Conservation (phyloP, 371 early-diverging fungal species). For the Chytridium lagenaria region DNA sequence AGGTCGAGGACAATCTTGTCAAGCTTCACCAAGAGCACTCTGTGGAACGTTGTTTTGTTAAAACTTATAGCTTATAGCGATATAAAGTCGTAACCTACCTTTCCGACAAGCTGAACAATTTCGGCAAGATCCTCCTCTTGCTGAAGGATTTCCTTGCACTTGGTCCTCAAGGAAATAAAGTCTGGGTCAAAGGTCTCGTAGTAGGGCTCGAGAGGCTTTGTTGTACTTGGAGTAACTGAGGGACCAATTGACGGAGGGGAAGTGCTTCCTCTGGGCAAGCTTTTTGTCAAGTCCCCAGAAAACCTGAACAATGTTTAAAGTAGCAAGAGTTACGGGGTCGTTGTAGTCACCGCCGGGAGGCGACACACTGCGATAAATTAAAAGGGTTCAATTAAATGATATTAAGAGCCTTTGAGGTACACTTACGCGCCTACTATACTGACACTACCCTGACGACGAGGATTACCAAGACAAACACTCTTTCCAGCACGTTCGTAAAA, state of each 20-base stretch:
- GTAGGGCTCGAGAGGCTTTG: constrained; percentile 94
- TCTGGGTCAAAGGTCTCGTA: constrained; percentile 96
- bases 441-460: constrained; percentile 95
- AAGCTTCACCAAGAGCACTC: constrained; percentile 95
- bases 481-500: constrained; percentile 99
- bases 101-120: constrained; percentile 99
- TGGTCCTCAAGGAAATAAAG: constrained; percentile 89
- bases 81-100: constrained; percentile 55
- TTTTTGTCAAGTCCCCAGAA: constrained; percentile 99
- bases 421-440: constrained; percentile 97
- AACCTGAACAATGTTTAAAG: constrained; percentile 99
- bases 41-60: constrained; percentile 25
- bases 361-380: constrained; percentile 75
- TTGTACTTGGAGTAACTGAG: constrained; percentile 99
- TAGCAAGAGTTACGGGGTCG: constrained; percentile 99
- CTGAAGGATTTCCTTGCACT: constrained; percentile 98
- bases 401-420: background rate
- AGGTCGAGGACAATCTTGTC: constrained; percentile 99
- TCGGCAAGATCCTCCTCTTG: constrained; percentile 99
- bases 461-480: constrained; percentile 95
- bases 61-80: too few species aligned
- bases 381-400: background rate
- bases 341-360: constrained; percentile 99
- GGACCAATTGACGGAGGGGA: constrained; percentile 99
- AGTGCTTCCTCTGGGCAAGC: constrained; percentile 99